Base-by-base conservation (phyloP, 768 basidiomycete genomes). In the Collybiopsis luxurians region DNA sequence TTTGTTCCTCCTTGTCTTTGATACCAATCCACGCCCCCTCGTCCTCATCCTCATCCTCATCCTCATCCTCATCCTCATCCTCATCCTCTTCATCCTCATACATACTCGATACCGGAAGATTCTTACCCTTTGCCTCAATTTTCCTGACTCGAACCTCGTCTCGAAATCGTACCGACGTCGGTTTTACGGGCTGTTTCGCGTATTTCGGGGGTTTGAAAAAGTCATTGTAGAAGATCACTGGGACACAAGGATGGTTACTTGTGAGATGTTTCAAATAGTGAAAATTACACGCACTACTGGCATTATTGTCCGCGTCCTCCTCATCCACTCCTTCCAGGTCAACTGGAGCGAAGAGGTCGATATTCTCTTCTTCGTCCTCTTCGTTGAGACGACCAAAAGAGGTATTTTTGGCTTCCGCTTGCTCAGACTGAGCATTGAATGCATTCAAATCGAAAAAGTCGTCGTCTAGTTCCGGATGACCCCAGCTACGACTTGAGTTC, bases 381-480 rank as follows among this genome's bases (percentile, higher is more conserved):
- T 72, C 75, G 34, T 78, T 78, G 23, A 90, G 75, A 26, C 71
- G 74, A 19, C 92, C 93, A 64, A 75, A 75, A 2, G 86, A 85
- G 10, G 81, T 77, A 15, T 73, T 76, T 57, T 71, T 79, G 13
- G 86, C 82, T 69, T 96, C 95, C 2, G 85, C 82, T 61, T 81
- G 83, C 67, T 92, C 90, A 2, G 88, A 87, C 67, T 94, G 85
- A 2, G 85, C 79, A 64, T 98, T 97, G 77, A 99, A 99, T 19
- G 84, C 78, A 27, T 84, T 83, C 46, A 99, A 79, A 59, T 89
- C 81, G 72, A 98, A 98, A 75, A 98, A 98, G 13, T 79, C 84
- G 67, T 98, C 96, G 69, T 98, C 88, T 27, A 98, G 80, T 42
- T 79, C 79, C 40, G 69, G 64, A 64, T 53, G 65, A 66, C 61